Conservation (phyloP, 352 stramenopile genomes). For the Phytophthora fragariae region DNA sequence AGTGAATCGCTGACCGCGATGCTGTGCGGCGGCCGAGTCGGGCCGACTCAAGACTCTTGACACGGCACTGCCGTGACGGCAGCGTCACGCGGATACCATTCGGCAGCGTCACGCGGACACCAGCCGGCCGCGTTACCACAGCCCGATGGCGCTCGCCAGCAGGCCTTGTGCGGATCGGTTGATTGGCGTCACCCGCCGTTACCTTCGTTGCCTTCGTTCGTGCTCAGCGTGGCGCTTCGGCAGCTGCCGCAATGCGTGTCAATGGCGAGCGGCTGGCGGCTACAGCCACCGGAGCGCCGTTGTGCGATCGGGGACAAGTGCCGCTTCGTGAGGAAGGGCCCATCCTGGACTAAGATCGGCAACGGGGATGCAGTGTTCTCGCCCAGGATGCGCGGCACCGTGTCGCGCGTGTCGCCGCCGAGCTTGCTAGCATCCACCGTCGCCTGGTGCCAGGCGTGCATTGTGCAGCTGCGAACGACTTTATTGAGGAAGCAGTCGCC, state of each 20-base stretch:
- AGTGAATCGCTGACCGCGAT: too few relatives aligned
- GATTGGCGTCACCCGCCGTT: too few relatives aligned
- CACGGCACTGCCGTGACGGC: too few relatives aligned
- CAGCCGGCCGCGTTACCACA: background rate
- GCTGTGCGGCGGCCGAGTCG: too few relatives aligned
- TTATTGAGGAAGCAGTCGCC: slow-evolving; percentile 26
- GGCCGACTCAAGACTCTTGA: too few relatives aligned
- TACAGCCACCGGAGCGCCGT: slow-evolving; percentile 5
- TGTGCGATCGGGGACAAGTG: slow-evolving; percentile 17
- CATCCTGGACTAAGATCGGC: slow-evolving; percentile 13
- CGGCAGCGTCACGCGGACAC: background rate
- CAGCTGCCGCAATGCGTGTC: slow-evolving; percentile 9
- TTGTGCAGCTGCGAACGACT: slow-evolving; percentile 10
- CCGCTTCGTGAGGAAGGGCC: slow-evolving; percentile 23
- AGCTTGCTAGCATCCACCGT: too few relatives aligned
- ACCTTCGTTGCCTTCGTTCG: background rate
- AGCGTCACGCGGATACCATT: too few relatives aligned
- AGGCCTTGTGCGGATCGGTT: background rate
- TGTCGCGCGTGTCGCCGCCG: background rate
- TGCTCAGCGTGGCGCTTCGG: background rate
- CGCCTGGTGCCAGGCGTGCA: slow-evolving; percentile 3
- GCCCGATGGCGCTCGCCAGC: background rate
- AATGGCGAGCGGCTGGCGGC: background rate
- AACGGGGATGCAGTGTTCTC: too few relatives aligned
- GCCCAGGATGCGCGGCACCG: too few relatives aligned